Conservation (phyloP, 225 moss, liverwort and hornwort species). For the Sphagnum tenellum region DNA sequence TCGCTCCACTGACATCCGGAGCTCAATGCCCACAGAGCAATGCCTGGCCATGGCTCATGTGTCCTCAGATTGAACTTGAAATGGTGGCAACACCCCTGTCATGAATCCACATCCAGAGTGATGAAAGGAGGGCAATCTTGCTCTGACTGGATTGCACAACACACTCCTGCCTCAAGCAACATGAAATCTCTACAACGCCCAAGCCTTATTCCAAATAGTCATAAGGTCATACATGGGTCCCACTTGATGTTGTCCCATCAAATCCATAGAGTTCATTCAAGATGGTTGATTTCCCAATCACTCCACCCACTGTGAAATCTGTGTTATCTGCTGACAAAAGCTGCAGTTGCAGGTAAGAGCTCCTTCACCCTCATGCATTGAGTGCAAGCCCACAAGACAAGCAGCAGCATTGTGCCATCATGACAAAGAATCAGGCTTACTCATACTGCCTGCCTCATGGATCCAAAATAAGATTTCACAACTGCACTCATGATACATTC, state of each 20-base stretch:
- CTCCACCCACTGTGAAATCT: conserved; percentile 85
- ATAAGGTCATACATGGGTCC: no score
- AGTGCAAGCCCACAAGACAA: no score
- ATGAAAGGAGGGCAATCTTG: no score
- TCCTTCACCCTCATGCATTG: neutral
- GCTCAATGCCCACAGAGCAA: conserved; percentile 88
- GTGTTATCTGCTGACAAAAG: conserved; percentile 89
- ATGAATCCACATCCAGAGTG: neutral
- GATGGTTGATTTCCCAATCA: conserved; percentile 91
- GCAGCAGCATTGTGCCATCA: no score
- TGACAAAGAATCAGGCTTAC: no score
- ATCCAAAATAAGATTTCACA: no score
- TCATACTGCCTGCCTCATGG: no score
- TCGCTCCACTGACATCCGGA: conserved; percentile 83
- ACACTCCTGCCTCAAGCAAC: no score
- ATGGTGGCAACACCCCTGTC: conserved; percentile 74
- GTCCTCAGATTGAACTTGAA: conserved; percentile 75
- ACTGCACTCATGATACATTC: no score
- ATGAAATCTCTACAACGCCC: no score
- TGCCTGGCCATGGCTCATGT: conserved; percentile 70
- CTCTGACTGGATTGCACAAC: no score
- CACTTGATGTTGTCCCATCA: conserved; percentile 12
- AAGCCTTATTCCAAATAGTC: no score
- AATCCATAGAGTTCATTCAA: conserved; percentile 90
- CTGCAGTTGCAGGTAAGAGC: conserved; percentile 40